Conservation (phyloP, 495 filamentous ascomycete species). For the Margaritispora aquatica region DNA sequence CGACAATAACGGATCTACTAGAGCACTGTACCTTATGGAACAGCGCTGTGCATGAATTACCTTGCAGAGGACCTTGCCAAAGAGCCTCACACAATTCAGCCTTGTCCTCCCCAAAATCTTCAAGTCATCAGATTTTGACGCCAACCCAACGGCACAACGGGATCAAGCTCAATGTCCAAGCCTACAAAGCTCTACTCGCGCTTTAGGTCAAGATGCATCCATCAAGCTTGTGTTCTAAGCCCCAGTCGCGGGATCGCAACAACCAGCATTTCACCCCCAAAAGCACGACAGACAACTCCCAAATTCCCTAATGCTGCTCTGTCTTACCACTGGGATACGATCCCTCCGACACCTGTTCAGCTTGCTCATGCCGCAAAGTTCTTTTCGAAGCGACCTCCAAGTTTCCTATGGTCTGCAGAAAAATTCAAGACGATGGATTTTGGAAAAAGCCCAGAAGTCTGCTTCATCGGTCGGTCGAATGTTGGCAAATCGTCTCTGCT, state of each 20-base stretch:
- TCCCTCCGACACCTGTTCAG: constrained; percentile 46
- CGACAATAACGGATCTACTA: background rate
- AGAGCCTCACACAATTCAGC: background rate
- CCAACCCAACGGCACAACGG: background rate
- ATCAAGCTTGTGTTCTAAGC: too few relatives aligned
- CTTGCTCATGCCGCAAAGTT: constrained; percentile 50
- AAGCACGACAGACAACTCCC: background rate
- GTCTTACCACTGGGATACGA: constrained; percentile 54
- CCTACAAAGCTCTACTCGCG: constrained; percentile 3
- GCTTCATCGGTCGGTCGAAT: constrained; percentile 71
- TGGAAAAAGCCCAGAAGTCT: constrained; percentile 53
- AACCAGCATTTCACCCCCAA: background rate
- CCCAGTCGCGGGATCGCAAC: background rate
- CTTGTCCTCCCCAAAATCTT: background rate
- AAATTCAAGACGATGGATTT: constrained; percentile 63
- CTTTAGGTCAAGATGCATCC: background rate
- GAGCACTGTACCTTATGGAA: background rate
- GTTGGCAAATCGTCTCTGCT: constrained; percentile 87
- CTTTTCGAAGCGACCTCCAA: constrained; percentile 56
- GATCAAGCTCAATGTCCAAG: background rate
- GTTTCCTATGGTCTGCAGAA: constrained; percentile 62
- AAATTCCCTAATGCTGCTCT: constrained; percentile 16
- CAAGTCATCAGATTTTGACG: background rate
- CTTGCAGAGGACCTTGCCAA: background rate
- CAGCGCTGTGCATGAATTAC: background rate